Percentiles rank a stretch among this genome's conserved stretches.
Evolutionary conservation across 768 basidiomycete genomes (phyloP).

Genomic region (Cystobasidium onofrii): DNA sequence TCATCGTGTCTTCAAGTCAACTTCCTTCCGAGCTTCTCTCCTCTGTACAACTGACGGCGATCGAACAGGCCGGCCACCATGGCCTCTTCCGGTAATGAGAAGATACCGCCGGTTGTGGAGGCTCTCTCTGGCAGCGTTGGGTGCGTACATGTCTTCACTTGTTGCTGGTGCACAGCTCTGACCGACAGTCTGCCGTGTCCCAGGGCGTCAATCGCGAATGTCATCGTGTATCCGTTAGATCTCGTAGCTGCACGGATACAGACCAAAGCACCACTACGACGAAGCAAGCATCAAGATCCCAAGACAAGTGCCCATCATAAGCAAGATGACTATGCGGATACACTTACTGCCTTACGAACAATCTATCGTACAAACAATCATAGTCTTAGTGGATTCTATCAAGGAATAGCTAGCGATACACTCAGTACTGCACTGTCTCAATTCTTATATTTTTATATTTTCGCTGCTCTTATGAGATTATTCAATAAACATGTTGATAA

Average conservation of each 20-base stretch:
- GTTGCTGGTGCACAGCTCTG: background rate
- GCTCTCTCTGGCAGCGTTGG: constrained; percentile 25
- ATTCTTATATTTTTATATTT: constrained; percentile 58
- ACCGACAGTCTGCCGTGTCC: background rate
- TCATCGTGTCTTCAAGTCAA: too few species aligned
- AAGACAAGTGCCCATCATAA: background rate
- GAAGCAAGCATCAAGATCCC: background rate
- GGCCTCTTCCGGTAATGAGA: background rate
- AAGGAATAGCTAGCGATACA: constrained; percentile 53
- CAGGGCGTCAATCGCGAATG: constrained; percentile 27
- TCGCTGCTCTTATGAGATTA: constrained; percentile 51
- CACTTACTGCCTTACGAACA: constrained; percentile 44
- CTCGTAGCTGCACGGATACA: constrained; percentile 55
- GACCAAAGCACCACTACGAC: constrained; percentile 34
- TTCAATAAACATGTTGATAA: background rate
- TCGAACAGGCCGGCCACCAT: background rate
- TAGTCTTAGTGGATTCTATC: constrained; percentile 52
- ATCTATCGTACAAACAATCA: constrained; percentile 47
- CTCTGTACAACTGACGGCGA: background rate
- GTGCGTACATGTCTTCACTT: background rate
- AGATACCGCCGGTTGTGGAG: constrained; percentile 20
- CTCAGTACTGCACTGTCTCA: constrained; percentile 55
- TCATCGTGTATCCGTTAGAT: constrained; percentile 53
- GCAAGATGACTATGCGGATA: constrained; percentile 38
- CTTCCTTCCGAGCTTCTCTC: background rate